Conservation (phyloP, 441 rosid species). For the Corymbia citriodora region DNA sequence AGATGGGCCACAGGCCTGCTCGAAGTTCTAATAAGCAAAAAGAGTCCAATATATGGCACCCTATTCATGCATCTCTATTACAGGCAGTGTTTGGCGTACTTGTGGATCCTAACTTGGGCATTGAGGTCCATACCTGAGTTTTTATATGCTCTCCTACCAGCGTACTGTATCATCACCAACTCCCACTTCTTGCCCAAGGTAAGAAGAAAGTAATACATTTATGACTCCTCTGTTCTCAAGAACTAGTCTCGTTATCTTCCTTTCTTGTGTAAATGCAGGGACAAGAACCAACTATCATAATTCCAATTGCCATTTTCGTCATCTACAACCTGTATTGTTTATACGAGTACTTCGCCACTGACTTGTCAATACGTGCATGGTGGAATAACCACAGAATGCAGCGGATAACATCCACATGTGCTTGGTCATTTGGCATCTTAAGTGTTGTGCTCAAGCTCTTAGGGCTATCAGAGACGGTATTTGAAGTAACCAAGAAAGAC, state of each 20-base stretch:
- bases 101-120: constrained; percentile 20
- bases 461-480: constrained; percentile 41
- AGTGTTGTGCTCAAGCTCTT: constrained; percentile 28
- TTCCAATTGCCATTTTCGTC: constrained; percentile 11
- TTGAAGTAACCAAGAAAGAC: constrained; percentile 44
- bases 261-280: constrained; percentile 8
- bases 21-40: constrained; percentile 23
- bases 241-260: not conserved
- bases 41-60: constrained; percentile 14
- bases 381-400: constrained; percentile 31
- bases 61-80: constrained; percentile 17
- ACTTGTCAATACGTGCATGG: constrained; percentile 30
- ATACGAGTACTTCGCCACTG: constrained; percentile 21
- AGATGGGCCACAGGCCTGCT: constrained; percentile 47
- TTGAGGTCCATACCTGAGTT: constrained; percentile 33
- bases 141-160: constrained; percentile 34
- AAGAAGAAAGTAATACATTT: not conserved
- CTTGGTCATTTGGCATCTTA: constrained; percentile 37
- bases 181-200: constrained; percentile 42
- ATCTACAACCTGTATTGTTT: constrained; percentile 19
- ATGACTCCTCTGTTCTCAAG: no score
- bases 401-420: constrained; percentile 17
- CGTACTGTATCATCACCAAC: constrained; percentile 39
- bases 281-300: constrained; percentile 19
- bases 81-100: constrained; percentile 27